Percentiles rank a stretch among this genome's conserved stretches.
Evolutionary conservation across 2,329 filamentous ascomycete species (phyloP).

Genomic region (Ceratocystis papillata): DNA sequence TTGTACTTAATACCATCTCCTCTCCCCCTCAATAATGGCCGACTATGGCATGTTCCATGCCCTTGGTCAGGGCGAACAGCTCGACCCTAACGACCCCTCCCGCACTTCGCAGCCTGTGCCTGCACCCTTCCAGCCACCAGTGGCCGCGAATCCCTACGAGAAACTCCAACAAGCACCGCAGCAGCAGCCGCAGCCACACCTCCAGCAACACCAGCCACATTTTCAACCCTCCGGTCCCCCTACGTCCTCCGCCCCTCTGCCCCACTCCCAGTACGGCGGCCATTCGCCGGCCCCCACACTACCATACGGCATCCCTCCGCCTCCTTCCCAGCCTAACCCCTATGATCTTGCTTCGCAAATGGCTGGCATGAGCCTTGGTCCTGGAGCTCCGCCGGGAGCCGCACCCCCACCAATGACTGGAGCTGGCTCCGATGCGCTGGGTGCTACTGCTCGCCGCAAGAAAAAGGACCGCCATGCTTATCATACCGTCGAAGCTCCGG

Average conservation of each 20-base stretch:
- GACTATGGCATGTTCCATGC: conserved; percentile 47
- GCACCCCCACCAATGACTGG: neutral
- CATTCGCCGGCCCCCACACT: conserved; percentile 17
- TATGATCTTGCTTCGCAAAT: conserved; percentile 59
- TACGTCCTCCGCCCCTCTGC: neutral
- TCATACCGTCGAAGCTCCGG: conserved; percentile 63
- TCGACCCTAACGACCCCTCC: conserved; percentile 46
- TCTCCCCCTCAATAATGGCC: conserved; percentile 36
- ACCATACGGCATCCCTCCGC: conserved; percentile 19
- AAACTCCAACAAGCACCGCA: conserved; percentile 29
- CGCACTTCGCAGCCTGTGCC: conserved; percentile 40
- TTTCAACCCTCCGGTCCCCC: neutral
- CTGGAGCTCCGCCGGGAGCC: conserved; percentile 25
- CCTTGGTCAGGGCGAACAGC: conserved; percentile 45
- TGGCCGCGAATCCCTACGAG: conserved; percentile 45
- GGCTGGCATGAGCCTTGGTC: conserved; percentile 60
- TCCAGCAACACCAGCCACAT: neutral
- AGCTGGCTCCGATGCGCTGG: conserved; percentile 28
- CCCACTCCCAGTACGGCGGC: conserved; percentile 20
- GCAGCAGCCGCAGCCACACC: conserved; percentile 7
- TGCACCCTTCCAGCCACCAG: conserved; percentile 47
- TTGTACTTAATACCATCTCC: neutral
- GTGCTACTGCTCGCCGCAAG: conserved; percentile 51
- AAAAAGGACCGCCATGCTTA: conserved; percentile 95
- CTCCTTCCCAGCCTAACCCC: conserved; percentile 26